Evolutionary conservation across 2,329 filamentous ascomycete species (phyloP).

Genomic region (Raffaelea ambrosiae): DNA sequence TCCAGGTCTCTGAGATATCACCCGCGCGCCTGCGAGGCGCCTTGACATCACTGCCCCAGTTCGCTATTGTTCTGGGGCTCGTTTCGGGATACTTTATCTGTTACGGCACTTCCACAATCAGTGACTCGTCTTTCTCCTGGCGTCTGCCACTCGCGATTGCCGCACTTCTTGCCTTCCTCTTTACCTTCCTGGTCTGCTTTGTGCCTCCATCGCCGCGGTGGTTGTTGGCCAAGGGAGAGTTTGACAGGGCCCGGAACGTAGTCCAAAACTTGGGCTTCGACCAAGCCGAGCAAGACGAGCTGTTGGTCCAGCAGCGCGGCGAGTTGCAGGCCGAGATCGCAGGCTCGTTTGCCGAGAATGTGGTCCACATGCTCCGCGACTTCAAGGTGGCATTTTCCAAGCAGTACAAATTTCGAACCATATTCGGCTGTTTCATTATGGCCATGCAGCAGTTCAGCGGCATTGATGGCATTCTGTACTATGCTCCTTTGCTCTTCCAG

Average conservation of each 20-base stretch:
- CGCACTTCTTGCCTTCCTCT: conserved; percentile 24
- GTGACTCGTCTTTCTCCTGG: conserved; percentile 41
- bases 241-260: conserved; percentile 32
- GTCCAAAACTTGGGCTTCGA: conserved; percentile 33
- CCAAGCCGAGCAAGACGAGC: conserved; percentile 32
- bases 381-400: conserved; percentile 25
- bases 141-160: conserved; percentile 39
- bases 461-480: conserved; percentile 53
- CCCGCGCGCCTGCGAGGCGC: conserved; percentile 41
- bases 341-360: conserved; percentile 16
- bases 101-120: conserved; percentile 43
- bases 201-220: conserved; percentile 47
- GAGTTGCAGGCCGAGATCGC: conserved; percentile 19
- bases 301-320: conserved; percentile 17
- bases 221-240: conserved; percentile 35
- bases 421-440: conserved; percentile 49
- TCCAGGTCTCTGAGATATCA: conserved; percentile 52
- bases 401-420: conserved; percentile 33
- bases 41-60: conserved; percentile 43
- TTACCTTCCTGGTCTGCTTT: conserved; percentile 20
- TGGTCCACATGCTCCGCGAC: conserved; percentile 20
- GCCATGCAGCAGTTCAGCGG: conserved; percentile 51
- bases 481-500: conserved; percentile 50
- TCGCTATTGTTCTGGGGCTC: conserved; percentile 42
- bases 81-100: conserved; percentile 51